A percentile compares a stretch with the other conserved stretches of the same genome.
These are phyloP conservation scores for Malus domestica DNA, from an alignment of 306 rosid species.

Conservation along the genomic window DNA sequence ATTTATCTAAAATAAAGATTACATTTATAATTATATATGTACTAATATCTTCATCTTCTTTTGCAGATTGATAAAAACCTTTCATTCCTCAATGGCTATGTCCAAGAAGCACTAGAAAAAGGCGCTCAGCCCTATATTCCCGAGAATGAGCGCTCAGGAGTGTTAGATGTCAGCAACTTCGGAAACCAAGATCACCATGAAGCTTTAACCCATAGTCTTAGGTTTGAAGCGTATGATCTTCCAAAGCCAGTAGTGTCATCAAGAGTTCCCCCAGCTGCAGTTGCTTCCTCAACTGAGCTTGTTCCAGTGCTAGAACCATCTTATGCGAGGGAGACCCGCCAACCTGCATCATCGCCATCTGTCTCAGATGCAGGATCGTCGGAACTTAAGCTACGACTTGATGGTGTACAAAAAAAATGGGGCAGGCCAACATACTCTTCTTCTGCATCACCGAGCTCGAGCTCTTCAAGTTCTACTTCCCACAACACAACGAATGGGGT, in stretches of 20 bases:
- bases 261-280: conserved; percentile 34
- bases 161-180: conserved; percentile 35
- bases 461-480: conserved; percentile 24
- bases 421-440: conserved; percentile 62
- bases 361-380: conserved; percentile 49
- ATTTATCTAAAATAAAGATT: background rate
- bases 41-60: conserved; percentile 9
- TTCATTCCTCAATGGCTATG: conserved; percentile 58
- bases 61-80: conserved; percentile 64
- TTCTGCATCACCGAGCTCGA: conserved; percentile 32
- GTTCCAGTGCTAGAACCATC: conserved; percentile 60
- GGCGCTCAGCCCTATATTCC: conserved; percentile 80
- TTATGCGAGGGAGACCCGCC: conserved; percentile 51
- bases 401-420: conserved; percentile 88
- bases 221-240: conserved; percentile 82
- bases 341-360: conserved; percentile 34
- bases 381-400: conserved; percentile 66
- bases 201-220: conserved; percentile 51
- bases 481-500: conserved; percentile 54
- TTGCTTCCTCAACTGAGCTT: conserved; percentile 48
- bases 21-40: background rate
- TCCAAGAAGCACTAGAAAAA: conserved; percentile 50
- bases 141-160: conserved; percentile 52
- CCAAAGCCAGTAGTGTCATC: conserved; percentile 55
- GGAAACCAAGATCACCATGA: conserved; percentile 59